phyloP scores from a whole-genome alignment of 192 early-diverging fungal species.

The Coemansia sp. region DNA sequence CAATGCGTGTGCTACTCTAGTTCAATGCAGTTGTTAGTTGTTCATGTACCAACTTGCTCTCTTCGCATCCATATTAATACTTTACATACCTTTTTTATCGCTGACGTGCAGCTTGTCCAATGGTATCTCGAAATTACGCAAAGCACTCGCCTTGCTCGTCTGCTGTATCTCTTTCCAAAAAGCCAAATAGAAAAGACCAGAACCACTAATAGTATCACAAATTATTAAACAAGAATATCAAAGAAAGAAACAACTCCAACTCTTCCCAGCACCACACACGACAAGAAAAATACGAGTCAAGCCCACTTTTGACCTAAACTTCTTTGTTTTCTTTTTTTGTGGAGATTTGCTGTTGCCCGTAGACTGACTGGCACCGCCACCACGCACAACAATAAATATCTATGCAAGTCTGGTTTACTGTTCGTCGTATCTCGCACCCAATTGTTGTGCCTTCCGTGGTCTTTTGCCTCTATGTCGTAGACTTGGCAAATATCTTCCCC shows the following conservation, averaged over 20 bases:
- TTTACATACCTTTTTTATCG: not conserved
- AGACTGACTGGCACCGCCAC: not conserved
- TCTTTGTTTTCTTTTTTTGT: too few species aligned
- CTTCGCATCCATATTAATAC: too few species aligned
- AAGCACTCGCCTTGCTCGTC: not conserved
- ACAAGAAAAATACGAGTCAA: too few species aligned
- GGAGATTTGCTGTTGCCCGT: too few species aligned
- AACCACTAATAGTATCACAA: not conserved
- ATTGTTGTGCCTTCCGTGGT: not conserved
- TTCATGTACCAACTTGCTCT: too few species aligned
- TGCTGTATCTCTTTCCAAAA: too few species aligned
- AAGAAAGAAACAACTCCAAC: not conserved
- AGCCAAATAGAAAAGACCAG: not conserved
- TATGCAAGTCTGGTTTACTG: conserved; percentile 10
- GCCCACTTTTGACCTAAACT: too few species aligned
- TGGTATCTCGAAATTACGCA: not conserved
- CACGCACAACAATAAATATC: not conserved
- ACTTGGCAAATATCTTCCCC: too few species aligned
- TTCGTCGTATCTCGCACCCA: not conserved
- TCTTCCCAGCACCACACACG: not conserved
- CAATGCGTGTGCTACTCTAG: too few species aligned
- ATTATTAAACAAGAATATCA: not conserved
- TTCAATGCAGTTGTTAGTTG: too few species aligned
- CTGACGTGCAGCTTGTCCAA: not conserved
- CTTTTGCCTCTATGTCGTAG: not conserved